phyloP scores from a whole-genome alignment of 2,329 filamentous ascomycete genomes.

The Alternaria sp. region DNA sequence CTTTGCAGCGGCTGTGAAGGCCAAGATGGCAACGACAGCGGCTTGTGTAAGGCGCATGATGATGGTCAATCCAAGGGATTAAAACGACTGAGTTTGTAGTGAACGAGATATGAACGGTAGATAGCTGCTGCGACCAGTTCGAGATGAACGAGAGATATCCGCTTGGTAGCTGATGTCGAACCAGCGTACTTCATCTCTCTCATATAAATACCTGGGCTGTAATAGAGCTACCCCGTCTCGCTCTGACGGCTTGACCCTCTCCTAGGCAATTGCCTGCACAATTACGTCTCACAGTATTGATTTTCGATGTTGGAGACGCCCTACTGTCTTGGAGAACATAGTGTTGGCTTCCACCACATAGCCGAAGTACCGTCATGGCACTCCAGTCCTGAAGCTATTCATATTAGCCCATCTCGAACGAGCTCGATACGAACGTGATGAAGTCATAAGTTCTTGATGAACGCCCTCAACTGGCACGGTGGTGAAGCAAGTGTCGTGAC shows the following conservation, averaged over 20 bases:
- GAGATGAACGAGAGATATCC: conserved; percentile 1
- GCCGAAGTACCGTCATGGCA: background rate
- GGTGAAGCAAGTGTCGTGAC: background rate
- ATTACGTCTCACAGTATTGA: background rate
- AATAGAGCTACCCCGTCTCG: background rate
- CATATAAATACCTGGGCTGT: conserved; percentile 7
- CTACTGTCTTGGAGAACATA: background rate
- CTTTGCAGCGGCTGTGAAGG: conserved; percentile 17
- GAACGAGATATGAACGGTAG: conserved; percentile 8
- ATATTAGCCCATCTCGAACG: background rate
- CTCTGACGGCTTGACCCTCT: background rate
- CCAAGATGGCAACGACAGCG: conserved; percentile 18
- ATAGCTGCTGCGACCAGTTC: background rate
- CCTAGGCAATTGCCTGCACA: background rate
- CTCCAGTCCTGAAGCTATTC: background rate
- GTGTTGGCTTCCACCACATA: too few relatives aligned
- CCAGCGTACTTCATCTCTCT: background rate
- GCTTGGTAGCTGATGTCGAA: conserved; percentile 3
- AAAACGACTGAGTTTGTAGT: background rate
- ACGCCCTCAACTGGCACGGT: background rate
- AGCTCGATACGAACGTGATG: background rate
- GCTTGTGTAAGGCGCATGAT: conserved; percentile 22
- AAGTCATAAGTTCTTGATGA: background rate
- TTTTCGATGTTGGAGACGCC: background rate
- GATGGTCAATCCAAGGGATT: background rate